Percentiles rank a stretch among this genome's conserved stretches.
These are phyloP conservation scores for Diutina ranongensis DNA, from an alignment of 1,139 yeast species.

Conservation along the genomic window DNA sequence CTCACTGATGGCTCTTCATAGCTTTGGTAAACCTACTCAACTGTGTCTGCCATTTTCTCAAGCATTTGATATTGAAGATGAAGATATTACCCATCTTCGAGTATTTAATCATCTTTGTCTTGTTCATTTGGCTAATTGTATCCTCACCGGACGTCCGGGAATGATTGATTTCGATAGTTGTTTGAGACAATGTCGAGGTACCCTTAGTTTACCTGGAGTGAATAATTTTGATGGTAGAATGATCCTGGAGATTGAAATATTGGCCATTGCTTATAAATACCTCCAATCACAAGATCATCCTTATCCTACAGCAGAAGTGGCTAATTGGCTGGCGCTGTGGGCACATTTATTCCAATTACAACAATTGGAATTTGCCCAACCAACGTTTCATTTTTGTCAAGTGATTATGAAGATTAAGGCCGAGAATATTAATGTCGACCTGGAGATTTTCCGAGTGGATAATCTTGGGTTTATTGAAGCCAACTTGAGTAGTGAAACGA, in stretches of 20 bases:
- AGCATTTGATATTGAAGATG: slow-evolving; percentile 20
- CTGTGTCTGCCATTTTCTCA: not conserved
- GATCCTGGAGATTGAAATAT: slow-evolving; percentile 66
- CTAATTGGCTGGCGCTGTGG: slow-evolving; percentile 70
- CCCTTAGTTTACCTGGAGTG: slow-evolving; percentile 49
- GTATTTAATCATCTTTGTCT: slow-evolving; percentile 66
- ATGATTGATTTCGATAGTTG: slow-evolving; percentile 54
- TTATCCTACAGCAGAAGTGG: slow-evolving; percentile 20
- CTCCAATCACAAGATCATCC: slow-evolving; percentile 29
- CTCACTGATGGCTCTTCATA: slow-evolving; percentile 14
- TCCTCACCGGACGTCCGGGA: slow-evolving; percentile 65
- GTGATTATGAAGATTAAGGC: slow-evolving; percentile 28
- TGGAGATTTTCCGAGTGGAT: slow-evolving; percentile 2
- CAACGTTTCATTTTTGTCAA: slow-evolving; percentile 57
- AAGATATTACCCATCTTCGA: slow-evolving; percentile 41
- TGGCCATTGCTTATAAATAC: slow-evolving; percentile 50
- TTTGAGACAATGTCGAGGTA: slow-evolving; percentile 49
- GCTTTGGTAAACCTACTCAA: slow-evolving; percentile 16
- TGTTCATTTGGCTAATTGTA: slow-evolving; percentile 58
- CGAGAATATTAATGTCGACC: slow-evolving; percentile 6
- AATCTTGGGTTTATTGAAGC: slow-evolving; percentile 1
- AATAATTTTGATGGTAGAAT: slow-evolving; percentile 78
- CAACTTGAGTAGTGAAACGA: slow-evolving; percentile 5
- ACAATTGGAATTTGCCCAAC: slow-evolving; percentile 65
- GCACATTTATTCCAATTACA: slow-evolving; percentile 61